Conservation (phyloP, 495 filamentous ascomycete genomes). For the Aspergillus carlsbadensis region DNA sequence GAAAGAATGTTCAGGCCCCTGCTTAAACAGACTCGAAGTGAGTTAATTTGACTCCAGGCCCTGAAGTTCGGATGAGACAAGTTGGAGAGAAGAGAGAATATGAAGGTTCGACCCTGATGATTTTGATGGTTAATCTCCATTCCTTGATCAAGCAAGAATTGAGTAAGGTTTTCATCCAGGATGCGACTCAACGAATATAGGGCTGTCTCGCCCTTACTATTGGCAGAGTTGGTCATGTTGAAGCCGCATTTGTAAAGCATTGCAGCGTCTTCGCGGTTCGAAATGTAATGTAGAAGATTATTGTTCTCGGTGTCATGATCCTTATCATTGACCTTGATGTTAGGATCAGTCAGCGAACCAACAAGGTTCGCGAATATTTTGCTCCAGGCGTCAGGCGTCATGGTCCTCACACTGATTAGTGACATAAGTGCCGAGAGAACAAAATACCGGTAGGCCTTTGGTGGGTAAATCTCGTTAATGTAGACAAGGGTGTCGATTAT, state of each 20-base stretch:
- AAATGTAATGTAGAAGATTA: conserved; percentile 1
- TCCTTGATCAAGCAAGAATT: not conserved
- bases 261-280: not conserved
- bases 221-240: not conserved
- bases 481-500: too few relatives aligned
- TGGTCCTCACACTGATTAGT: too few relatives aligned
- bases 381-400: not conserved
- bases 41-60: not conserved
- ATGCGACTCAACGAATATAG: not conserved
- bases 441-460: too few relatives aligned
- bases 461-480: too few relatives aligned
- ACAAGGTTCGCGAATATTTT: not conserved
- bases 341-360: not conserved
- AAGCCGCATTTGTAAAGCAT: not conserved
- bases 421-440: too few relatives aligned
- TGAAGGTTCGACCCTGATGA: not conserved
- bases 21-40: not conserved
- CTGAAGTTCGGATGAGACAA: not conserved
- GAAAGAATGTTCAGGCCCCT: not conserved
- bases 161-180: not conserved
- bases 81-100: not conserved
- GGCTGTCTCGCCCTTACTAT: not conserved
- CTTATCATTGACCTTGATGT: not conserved
- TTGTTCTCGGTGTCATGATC: not conserved
- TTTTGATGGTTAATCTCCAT: not conserved